A percentile compares a stretch with the other conserved stretches of the same genome.
These are phyloP conservation scores for Kandelia obovata DNA, from an alignment of 345 rosid species.

Conservation along the genomic window DNA sequence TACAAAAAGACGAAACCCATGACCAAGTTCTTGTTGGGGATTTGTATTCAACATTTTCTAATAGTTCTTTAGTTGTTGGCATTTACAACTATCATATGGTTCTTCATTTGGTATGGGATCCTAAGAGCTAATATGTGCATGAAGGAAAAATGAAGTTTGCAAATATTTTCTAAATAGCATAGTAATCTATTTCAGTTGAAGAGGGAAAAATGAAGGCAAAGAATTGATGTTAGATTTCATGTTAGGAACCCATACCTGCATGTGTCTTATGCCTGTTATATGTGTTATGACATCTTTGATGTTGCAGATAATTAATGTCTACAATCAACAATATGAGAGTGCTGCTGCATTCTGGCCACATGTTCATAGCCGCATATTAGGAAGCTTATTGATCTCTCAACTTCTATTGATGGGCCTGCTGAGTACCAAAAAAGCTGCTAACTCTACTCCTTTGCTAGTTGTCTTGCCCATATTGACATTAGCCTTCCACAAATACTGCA, in stretches of 20 bases:
- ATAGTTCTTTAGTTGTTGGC: too few species aligned
- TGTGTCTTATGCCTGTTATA: not conserved
- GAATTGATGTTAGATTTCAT: not conserved
- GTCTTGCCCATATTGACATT: slow-evolving; percentile 75
- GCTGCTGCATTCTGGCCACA: slow-evolving; percentile 99
- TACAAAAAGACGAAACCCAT: too few species aligned
- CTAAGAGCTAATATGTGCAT: too few species aligned
- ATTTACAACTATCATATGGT: too few species aligned
- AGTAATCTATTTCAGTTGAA: too few species aligned
- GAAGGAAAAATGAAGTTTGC: too few species aligned
- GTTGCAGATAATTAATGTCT: slow-evolving; percentile 82
- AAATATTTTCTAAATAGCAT: too few species aligned
- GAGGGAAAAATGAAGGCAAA: not conserved
- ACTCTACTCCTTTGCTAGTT: slow-evolving; percentile 80
- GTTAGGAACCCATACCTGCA: not conserved
- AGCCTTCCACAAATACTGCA: slow-evolving; percentile 87
- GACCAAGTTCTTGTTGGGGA: too few species aligned
- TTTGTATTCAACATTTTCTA: too few species aligned
- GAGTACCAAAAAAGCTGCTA: slow-evolving; percentile 81
- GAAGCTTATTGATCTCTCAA: slow-evolving; percentile 85
- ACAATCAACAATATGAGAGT: slow-evolving; percentile 88
- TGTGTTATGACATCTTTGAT: not conserved
- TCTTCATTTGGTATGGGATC: too few species aligned
- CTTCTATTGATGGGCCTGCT: slow-evolving; percentile 81
- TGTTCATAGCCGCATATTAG: slow-evolving; percentile 77